phyloP scores from a whole-genome alignment of 352 stramenopile species.

The Elongisporangium prolatum region DNA sequence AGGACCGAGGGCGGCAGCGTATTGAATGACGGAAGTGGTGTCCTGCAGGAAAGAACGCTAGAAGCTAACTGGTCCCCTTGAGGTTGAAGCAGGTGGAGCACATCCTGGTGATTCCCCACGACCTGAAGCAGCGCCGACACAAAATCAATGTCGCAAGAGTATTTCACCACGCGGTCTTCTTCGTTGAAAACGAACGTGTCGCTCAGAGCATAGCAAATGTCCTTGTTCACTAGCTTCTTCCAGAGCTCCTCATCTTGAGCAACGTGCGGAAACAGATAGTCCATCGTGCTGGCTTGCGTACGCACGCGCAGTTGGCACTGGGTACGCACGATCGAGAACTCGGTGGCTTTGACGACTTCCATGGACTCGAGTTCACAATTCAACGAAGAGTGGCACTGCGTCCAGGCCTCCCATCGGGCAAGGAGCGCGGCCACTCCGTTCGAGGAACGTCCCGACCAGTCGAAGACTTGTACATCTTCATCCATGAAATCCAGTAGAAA shows the following conservation, averaged over 20 bases:
- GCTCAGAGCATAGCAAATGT: slow-evolving; percentile 35
- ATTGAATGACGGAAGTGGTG: neutral
- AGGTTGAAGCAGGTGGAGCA: slow-evolving; percentile 23
- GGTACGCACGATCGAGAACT: slow-evolving; percentile 30
- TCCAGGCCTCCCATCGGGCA: slow-evolving; percentile 34
- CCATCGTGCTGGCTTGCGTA: slow-evolving; percentile 32
- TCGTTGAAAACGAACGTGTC: slow-evolving; percentile 44
- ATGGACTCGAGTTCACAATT: slow-evolving; percentile 30
- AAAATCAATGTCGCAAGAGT: slow-evolving; percentile 38
- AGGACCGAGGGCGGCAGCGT: neutral
- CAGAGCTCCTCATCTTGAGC: slow-evolving; percentile 16
- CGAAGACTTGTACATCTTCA: slow-evolving; percentile 28
- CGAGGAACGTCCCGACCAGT: slow-evolving; percentile 34
- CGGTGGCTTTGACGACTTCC: slow-evolving; percentile 24
- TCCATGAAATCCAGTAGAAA: slow-evolving; percentile 42
- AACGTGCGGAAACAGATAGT: slow-evolving; percentile 35
- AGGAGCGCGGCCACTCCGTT: slow-evolving; percentile 24
- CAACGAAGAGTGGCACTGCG: slow-evolving; percentile 31
- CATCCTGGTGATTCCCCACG: slow-evolving; percentile 25
- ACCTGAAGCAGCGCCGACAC: slow-evolving; percentile 25
- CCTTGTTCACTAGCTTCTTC: slow-evolving; percentile 22
- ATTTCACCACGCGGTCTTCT: slow-evolving; percentile 35
- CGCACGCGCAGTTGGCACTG: slow-evolving; percentile 25
- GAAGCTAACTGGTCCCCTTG: neutral
- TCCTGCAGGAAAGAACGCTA: neutral